These are phyloP conservation scores for Dioszegia crocea DNA, from an alignment of 768 basidiomycete species.

Conservation along the genomic window DNA sequence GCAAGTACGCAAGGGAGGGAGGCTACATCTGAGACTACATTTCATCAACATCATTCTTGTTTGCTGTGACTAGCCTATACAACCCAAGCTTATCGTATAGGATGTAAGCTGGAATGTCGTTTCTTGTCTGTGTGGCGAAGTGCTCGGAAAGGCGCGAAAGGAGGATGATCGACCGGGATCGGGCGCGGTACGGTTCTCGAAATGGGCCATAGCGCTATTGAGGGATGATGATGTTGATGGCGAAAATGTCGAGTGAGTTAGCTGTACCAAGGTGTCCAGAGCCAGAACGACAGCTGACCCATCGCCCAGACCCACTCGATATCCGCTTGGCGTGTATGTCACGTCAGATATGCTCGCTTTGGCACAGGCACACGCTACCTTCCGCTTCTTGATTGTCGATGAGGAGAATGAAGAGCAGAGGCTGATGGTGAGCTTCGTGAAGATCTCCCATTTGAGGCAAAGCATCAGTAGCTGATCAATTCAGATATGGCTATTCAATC, in stretches of 20 bases:
- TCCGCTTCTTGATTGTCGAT: constrained; percentile 82
- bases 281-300: neutral
- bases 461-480: neutral
- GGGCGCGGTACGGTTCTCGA: constrained; percentile 60
- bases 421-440: constrained; percentile 61
- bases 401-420: constrained; percentile 77
- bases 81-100: constrained; percentile 6
- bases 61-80: neutral
- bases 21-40: constrained; percentile 90
- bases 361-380: constrained; percentile 84
- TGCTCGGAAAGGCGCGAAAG: constrained; percentile 56
- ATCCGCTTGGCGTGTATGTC: constrained; percentile 80
- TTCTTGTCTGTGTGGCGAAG: constrained; percentile 77
- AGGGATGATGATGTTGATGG: constrained; percentile 46
- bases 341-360: constrained; percentile 87
- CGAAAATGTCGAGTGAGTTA: constrained; percentile 54
- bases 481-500: constrained; percentile 94
- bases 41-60: neutral
- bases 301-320: constrained; percentile 36
- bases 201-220: constrained; percentile 75
- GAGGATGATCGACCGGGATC: constrained; percentile 21
- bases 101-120: constrained; percentile 64
- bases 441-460: too few species aligned
- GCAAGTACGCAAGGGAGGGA: constrained; percentile 52
- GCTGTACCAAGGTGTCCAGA: constrained; percentile 55